Percentiles rank a stretch among this genome's conserved stretches.
Evolutionary conservation across 2,329 filamentous ascomycete genomes (phyloP).

Genomic region (Sclerotinia nivalis): DNA sequence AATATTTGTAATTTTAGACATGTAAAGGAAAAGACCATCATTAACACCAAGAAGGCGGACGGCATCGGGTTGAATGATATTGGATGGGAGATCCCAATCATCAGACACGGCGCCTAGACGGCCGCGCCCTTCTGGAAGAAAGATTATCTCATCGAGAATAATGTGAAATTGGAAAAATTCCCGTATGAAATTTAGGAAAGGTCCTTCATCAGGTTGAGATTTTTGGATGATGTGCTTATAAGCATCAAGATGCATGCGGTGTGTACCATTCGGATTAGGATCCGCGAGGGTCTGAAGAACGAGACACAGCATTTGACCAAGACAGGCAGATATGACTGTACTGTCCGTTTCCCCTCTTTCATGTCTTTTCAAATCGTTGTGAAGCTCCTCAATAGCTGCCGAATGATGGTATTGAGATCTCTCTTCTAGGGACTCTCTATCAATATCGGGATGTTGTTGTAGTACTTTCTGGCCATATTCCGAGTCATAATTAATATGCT

Average conservation of each 20-base stretch:
- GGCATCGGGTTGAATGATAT: slow-evolving; percentile 34
- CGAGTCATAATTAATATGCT: slow-evolving; percentile 65
- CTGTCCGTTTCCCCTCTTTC: slow-evolving; percentile 44
- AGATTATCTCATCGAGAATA: slow-evolving; percentile 62
- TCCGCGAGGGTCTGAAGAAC: slow-evolving; percentile 59
- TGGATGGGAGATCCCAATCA: slow-evolving; percentile 35
- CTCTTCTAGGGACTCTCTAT: slow-evolving; percentile 48
- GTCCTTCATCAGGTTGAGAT: slow-evolving; percentile 61
- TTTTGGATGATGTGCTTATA: slow-evolving; percentile 71
- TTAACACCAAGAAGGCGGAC: slow-evolving; percentile 72
- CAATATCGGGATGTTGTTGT: slow-evolving; percentile 51
- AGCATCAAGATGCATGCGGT: slow-evolving; percentile 75
- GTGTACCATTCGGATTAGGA: slow-evolving; percentile 62
- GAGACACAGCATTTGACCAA: slow-evolving; percentile 64
- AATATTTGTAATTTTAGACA: slow-evolving; percentile 76
- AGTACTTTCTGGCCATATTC: slow-evolving; percentile 57
- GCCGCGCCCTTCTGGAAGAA: slow-evolving; percentile 45
- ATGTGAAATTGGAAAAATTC: slow-evolving; percentile 86
- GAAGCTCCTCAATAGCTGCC: slow-evolving; percentile 55
- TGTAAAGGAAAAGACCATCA: slow-evolving; percentile 76
- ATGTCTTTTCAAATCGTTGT: slow-evolving; percentile 46
- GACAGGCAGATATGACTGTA: slow-evolving; percentile 55
- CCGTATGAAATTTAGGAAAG: slow-evolving; percentile 70
- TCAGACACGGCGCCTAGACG: slow-evolving; percentile 29
- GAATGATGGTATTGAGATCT: slow-evolving; percentile 58